Percentiles rank a stretch among this genome's conserved stretches.
These are phyloP conservation scores for Colletotrichum sp. DNA, from an alignment of 2,329 filamentous ascomycete genomes.

Conservation along the genomic window DNA sequence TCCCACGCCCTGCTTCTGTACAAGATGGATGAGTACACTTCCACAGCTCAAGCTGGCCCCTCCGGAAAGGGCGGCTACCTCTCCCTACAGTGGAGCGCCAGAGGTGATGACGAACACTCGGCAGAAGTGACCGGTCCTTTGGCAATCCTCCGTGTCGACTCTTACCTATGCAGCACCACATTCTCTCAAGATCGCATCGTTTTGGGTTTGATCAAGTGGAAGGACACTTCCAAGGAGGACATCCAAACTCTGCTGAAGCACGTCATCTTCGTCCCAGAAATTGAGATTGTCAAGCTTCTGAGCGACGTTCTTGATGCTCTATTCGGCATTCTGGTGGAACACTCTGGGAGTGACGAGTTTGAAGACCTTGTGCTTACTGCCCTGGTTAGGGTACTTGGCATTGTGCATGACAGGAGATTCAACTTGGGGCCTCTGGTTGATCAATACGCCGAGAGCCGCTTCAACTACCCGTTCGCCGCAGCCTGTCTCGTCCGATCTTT, in stretches of 20 bases:
- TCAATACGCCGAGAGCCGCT: constrained; percentile 84
- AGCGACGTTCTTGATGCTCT: constrained; percentile 89
- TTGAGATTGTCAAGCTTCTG: constrained; percentile 94
- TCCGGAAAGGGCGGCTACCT: constrained; percentile 86
- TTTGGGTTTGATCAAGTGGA: constrained; percentile 86
- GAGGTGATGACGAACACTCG: constrained; percentile 68
- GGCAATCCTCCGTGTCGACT: constrained; percentile 79
- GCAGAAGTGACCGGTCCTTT: constrained; percentile 82
- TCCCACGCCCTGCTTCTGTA: constrained; percentile 83
- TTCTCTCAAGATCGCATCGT: constrained; percentile 93
- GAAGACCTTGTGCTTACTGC: constrained; percentile 93
- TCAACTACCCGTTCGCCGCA: constrained; percentile 93
- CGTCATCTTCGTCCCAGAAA: constrained; percentile 92
- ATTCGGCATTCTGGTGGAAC: constrained; percentile 89
- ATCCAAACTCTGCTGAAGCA: constrained; percentile 78
- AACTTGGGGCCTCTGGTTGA: constrained; percentile 91
- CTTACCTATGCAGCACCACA: constrained; percentile 90
- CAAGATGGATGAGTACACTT: constrained; percentile 90
- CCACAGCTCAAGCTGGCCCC: constrained; percentile 64
- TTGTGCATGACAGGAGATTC: constrained; percentile 93
- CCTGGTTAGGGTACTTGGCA: constrained; percentile 86
- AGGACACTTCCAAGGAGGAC: constrained; percentile 73
- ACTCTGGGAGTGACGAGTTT: constrained; percentile 89
- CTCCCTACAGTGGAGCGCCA: constrained; percentile 78
- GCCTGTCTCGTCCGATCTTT: constrained; percentile 88